Percentiles rank a stretch among this genome's conserved stretches.
These are phyloP conservation scores for Talaromyces funiculosus DNA, from an alignment of 2,329 filamentous ascomycete genomes.

Conservation along the genomic window DNA sequence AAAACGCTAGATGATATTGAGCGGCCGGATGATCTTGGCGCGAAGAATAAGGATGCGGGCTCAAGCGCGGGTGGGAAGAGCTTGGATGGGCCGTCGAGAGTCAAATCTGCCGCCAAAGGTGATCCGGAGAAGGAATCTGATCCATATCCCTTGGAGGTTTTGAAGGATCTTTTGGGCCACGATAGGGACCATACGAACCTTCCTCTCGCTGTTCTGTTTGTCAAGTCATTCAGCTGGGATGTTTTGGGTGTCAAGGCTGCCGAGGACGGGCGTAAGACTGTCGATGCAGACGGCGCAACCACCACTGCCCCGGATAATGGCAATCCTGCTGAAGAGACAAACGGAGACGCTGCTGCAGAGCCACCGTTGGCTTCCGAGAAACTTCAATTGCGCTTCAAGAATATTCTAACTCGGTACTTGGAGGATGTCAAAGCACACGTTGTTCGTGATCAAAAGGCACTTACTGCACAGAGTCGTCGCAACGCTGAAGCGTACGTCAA, in stretches of 20 bases:
- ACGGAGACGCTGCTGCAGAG: slow-evolving; percentile 41
- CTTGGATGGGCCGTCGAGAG: slow-evolving; percentile 56
- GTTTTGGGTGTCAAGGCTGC: slow-evolving; percentile 72
- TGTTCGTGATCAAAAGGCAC: slow-evolving; percentile 82
- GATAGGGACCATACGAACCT: slow-evolving; percentile 90
- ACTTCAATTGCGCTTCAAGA: slow-evolving; percentile 77
- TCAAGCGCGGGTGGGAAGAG: slow-evolving; percentile 38
- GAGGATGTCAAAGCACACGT: slow-evolving; percentile 89
- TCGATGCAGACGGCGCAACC: slow-evolving; percentile 73
- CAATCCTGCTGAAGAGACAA: slow-evolving; percentile 31
- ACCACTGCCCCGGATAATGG: slow-evolving; percentile 36
- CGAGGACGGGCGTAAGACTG: slow-evolving; percentile 73
- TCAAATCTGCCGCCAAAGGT: slow-evolving; percentile 49
- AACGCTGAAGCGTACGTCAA: slow-evolving; percentile 99
- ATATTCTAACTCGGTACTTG: slow-evolving; percentile 79
- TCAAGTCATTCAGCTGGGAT: slow-evolving; percentile 96
- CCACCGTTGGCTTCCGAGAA: slow-evolving; percentile 69
- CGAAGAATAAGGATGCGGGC: slow-evolving; percentile 50
- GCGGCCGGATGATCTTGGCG: slow-evolving; percentile 56
- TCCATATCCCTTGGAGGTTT: slow-evolving; percentile 92
- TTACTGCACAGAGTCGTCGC: slow-evolving; percentile 78
- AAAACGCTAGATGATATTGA: slow-evolving; percentile 70
- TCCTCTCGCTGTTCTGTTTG: slow-evolving; percentile 86
- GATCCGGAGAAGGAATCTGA: slow-evolving; percentile 67
- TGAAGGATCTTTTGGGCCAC: slow-evolving; percentile 91